Base-by-base conservation (phyloP, 73 alveolate genomes). In the Effrenium voratum region DNA sequence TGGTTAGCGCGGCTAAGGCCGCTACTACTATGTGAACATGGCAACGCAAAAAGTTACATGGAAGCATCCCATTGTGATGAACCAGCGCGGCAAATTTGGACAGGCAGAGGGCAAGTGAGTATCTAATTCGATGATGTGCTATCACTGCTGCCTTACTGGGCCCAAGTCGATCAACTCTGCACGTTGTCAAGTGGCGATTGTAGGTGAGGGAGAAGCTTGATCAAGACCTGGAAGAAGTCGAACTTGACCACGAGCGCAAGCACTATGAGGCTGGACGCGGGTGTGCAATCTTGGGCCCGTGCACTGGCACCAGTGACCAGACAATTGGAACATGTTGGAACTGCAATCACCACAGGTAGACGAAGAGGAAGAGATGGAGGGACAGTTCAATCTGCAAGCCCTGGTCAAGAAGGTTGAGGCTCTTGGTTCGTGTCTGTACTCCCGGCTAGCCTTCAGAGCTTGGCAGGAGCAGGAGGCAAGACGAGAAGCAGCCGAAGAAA, bases 321-420 rank as follows among this genome's bases (percentile, higher is more conserved):
- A 10, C 41, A 36, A 34, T 47, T 72, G 8, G 30, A 75, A 75
- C 45, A 38, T 38, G n/a, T 41, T 44, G n/a, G 5, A 5, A 40
- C 16, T 32, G 63, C 63, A 19, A 38, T 34, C 30, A n/a, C 1
- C 12, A 19, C 70, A 92, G 98, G 98, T 92, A 68, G 98, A 92
- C 75, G 98, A 92, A 38, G 82, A 92, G 50, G 98, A 92, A 55
- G 98, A 92, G 91, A 76, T 72, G 90, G 98, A 92, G 46, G 98
- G 98, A n/a, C 98, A 92, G 49, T 92, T 92, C 80, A 55, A 92
- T 92, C 41, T 92, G 70, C 92, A 92, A 63, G 98, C 98, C 12
- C 75, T 92, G 82, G 98, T 92, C 50, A 76, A 72, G 92, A 92
- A 92, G 83, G 98, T 92, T n/a, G 97, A 90, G 97, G 97, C 30